Percentiles rank a stretch among this genome's conserved stretches.
These are phyloP conservation scores for Agarophyton chilense DNA, from an alignment of 23 red algal genomes.

Conservation along the genomic window DNA sequence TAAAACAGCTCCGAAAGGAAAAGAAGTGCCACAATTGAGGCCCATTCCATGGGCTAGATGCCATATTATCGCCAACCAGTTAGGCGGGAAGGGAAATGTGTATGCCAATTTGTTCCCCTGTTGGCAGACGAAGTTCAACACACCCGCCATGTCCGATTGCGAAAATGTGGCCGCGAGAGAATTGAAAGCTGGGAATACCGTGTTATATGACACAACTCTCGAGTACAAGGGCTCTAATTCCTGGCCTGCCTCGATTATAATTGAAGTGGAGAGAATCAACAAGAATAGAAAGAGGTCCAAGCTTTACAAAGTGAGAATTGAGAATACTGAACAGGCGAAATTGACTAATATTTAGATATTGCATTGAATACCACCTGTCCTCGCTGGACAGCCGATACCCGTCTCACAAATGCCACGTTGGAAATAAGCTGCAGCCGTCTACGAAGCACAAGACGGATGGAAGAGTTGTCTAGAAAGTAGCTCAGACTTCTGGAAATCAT, in stretches of 20 bases:
- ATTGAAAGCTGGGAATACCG: neutral
- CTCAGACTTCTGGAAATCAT: no score
- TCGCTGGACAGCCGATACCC: no score
- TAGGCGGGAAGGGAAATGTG: neutral
- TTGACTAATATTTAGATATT: constrained; percentile 13
- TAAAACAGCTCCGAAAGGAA: neutral
- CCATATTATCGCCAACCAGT: constrained; percentile 12
- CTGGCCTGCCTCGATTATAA: neutral
- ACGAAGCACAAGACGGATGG: no score
- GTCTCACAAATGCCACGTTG: no score
- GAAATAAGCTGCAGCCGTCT: no score
- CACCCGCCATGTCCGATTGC: neutral
- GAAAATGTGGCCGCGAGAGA: neutral
- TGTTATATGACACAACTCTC: neutral
- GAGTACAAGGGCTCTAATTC: neutral
- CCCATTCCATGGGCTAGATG: neutral
- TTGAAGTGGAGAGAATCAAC: neutral
- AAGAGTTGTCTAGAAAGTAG: no score
- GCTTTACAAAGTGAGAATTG: constrained; percentile 25
- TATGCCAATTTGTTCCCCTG: constrained; percentile 23
- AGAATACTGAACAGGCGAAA: neutral
- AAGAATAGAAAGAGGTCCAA: neutral
- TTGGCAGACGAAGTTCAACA: neutral
- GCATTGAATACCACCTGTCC: no score
- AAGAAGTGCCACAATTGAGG: neutral